Evolutionary conservation across 2,329 filamentous ascomycete species (phyloP), one percentile per base, ranked within the genome.

Genomic region (Alternaria postmessia): DNA sequence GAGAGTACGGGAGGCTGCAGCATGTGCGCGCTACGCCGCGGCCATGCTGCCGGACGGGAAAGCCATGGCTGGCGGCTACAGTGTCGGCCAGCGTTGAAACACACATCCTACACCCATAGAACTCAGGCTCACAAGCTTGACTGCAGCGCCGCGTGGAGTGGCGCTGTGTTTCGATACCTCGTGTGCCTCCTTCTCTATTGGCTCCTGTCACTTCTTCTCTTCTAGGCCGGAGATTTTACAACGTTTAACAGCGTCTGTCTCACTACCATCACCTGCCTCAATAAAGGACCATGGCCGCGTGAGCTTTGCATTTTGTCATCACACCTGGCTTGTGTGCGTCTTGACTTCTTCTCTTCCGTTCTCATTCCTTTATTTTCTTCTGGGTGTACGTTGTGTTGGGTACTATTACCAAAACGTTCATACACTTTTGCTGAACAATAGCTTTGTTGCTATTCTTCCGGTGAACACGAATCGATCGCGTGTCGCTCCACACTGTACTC

Each of bases 61-160:
- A 54, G 56, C 48, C 53, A 62, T 62, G 61, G 61, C 67, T 63
- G 73, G 76, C 75, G 76, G 72, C 74, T 78, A 78, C 73, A 73
- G 63, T 61, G 66, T 67, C 69, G 74, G 74, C 64, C 73, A 55
- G 61, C 59, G 65, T 70, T 76, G 74, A 77, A 76, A 77, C 75
- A 59, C 64, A 71, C 64, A 75, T 74, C 69, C 64, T 67, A 72
- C 67, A 73, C 64, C 61, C 68, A 71, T 46, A 60, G 61, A 70
- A 55, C 67, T 68, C 67, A 75, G 69, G 71, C 70, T 69, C 68
- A 67, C 61, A 72, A 71, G 75, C 71, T 73, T 76, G 61, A 73
- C 61, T 74, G 66, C 66, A 61, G 61, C 63, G 61, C 71, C 66
- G 65, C 64, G 66, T 71, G 68, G 61, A 62, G 70, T 75, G 70